Percentiles rank a stretch among this genome's conserved stretches.
Evolutionary conservation across 2,329 filamentous ascomycete genomes (phyloP).

Genomic region (Bipolaris victoriae): DNA sequence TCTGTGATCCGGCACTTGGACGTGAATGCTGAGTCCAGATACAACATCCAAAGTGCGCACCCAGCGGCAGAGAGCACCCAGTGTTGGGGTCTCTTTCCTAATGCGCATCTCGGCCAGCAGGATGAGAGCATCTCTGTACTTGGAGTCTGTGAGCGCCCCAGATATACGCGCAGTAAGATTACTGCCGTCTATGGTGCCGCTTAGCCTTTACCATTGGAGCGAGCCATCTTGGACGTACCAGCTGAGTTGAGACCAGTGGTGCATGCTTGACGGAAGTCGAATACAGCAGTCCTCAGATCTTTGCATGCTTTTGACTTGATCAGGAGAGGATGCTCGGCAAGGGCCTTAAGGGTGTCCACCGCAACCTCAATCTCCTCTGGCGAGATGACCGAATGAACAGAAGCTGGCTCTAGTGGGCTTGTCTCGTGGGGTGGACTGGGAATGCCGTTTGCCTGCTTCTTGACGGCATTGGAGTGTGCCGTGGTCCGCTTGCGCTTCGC

Average conservation of each 20-base stretch:
- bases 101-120: constrained; percentile 74
- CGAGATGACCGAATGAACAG: constrained; percentile 61
- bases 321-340: constrained; percentile 64
- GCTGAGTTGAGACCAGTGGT: constrained; percentile 68
- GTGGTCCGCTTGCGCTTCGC: constrained; percentile 40
- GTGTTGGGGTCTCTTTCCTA: constrained; percentile 67
- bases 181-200: constrained; percentile 54
- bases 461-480: constrained; percentile 26
- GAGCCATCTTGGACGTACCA: constrained; percentile 41
- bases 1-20: constrained; percentile 49
- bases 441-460: constrained; percentile 32
- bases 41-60: constrained; percentile 73
- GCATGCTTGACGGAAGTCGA: constrained; percentile 71
- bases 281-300: constrained; percentile 69
- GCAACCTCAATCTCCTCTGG: constrained; percentile 71
- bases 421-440: constrained; percentile 38
- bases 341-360: constrained; percentile 66
- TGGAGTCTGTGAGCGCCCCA: constrained; percentile 68
- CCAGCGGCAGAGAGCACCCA: constrained; percentile 74
- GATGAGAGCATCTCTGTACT: constrained; percentile 69
- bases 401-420: constrained; percentile 53
- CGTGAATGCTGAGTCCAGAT: constrained; percentile 66
- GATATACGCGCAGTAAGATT: constrained; percentile 72
- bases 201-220: constrained; percentile 3
- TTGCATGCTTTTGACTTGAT: constrained; percentile 74